Conservation (phyloP, 2,329 filamentous ascomycete genomes). For the Fusarium coffeatum region DNA sequence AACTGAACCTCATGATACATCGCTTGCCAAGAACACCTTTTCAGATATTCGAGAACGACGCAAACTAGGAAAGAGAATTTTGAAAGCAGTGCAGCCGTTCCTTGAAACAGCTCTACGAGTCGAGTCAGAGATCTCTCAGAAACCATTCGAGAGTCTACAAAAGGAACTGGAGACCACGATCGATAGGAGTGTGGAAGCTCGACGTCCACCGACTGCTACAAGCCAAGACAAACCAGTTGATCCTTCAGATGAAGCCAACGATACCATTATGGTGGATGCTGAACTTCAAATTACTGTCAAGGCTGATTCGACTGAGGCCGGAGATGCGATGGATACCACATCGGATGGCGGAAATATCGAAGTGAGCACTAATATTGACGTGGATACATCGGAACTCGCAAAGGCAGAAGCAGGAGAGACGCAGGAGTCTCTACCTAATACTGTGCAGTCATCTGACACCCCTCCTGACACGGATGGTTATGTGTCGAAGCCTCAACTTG, state of each 20-base stretch:
- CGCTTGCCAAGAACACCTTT: conserved; percentile 62
- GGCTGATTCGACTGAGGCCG: conserved; percentile 42
- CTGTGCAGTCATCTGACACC: conserved; percentile 53
- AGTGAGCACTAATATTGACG: conserved; percentile 60
- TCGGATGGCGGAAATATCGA: conserved; percentile 58
- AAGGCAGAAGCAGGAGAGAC: conserved; percentile 46
- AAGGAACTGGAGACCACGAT: conserved; percentile 80
- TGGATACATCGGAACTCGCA: conserved; percentile 56
- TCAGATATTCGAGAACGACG: conserved; percentile 83
- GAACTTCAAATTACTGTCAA: conserved; percentile 61
- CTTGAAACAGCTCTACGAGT: conserved; percentile 81
- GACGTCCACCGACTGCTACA: conserved; percentile 54
- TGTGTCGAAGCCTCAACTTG: conserved; percentile 46
- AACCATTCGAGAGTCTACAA: conserved; percentile 75
- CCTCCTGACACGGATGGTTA: conserved; percentile 64
- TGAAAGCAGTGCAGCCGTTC: conserved; percentile 82
- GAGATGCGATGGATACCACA: conserved; percentile 52
- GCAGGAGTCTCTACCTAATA: conserved; percentile 41
- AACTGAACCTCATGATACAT: conserved; percentile 59
- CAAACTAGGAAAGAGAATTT: conserved; percentile 87
- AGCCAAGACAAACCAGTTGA: conserved; percentile 55
- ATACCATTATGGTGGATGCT: conserved; percentile 65
- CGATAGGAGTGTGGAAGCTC: conserved; percentile 72
- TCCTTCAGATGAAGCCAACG: conserved; percentile 55
- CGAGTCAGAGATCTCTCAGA: conserved; percentile 83